Evolutionary conservation across 768 basidiomycete genomes (phyloP).

Genomic region (Sistotremastrum niveocremeum): DNA sequence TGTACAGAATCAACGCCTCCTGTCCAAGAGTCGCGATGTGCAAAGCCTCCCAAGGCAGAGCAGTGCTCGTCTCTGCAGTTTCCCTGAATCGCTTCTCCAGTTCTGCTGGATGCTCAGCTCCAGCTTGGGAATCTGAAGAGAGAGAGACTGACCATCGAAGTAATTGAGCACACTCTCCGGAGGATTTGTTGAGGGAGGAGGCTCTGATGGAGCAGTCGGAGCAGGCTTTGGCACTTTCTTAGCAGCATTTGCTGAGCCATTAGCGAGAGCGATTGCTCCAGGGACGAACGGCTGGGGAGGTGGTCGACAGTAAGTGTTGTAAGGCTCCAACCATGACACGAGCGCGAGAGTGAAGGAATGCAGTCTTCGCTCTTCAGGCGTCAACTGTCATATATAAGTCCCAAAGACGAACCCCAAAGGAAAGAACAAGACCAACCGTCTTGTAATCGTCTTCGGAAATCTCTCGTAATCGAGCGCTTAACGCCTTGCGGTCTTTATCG

Average conservation of each 20-base stretch:
- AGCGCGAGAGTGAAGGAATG: constrained; percentile 47
- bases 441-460: constrained; percentile 36
- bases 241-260: constrained; percentile 49
- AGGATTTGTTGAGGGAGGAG: constrained; percentile 48
- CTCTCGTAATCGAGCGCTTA: constrained; percentile 44
- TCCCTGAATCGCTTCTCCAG: constrained; percentile 40
- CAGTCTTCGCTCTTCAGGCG: constrained; percentile 44
- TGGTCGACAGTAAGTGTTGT: constrained; percentile 62
- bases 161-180: constrained; percentile 39
- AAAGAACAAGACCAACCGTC: constrained; percentile 27
- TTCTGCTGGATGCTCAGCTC: constrained; percentile 21
- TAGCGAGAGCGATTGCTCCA: constrained; percentile 62
- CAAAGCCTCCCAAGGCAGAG: constrained; percentile 41
- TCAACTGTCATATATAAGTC: constrained; percentile 32
- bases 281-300: constrained; percentile 47
- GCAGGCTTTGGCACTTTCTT: constrained; percentile 24
- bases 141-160: constrained; percentile 41
- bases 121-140: neutral
- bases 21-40: constrained; percentile 64
- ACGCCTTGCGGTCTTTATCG: constrained; percentile 13
- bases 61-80: constrained; percentile 20
- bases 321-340: constrained; percentile 64
- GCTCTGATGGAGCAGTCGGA: constrained; percentile 21
- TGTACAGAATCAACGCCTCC: constrained; percentile 66
- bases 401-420: constrained; percentile 5